Conservation (phyloP, 139 green algal species). For the Chlorella sorokiniana region DNA sequence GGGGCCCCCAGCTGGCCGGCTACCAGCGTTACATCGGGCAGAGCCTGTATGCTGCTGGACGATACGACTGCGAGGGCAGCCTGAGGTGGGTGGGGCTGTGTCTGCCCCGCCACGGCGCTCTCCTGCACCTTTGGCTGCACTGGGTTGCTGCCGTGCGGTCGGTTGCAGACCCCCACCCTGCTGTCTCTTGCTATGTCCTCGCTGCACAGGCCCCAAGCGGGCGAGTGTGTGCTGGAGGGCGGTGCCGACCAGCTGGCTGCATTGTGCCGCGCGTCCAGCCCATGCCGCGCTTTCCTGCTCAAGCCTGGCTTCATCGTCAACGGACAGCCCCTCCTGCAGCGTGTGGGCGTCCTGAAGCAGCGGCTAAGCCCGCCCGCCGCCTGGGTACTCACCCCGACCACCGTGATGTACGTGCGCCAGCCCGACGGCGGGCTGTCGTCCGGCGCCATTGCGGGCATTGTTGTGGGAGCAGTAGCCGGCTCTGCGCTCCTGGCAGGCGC, state of each 20-base stretch:
- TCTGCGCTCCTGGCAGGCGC: not conserved
- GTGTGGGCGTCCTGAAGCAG: not conserved
- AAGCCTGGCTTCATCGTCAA: not conserved
- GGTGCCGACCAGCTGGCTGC: not conserved
- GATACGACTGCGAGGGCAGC: not conserved
- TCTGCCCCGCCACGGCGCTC: no score
- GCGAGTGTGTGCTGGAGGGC: not conserved
- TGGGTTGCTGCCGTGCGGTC: not conserved
- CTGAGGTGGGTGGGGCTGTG: not conserved
- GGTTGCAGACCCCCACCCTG: not conserved
- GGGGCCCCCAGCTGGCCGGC: not conserved
- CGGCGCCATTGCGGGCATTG: conserved; percentile 2
- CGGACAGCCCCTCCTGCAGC: not conserved
- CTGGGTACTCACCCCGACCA: not conserved
- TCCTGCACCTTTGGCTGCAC: no score
- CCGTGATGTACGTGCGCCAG: not conserved
- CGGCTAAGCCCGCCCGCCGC: not conserved
- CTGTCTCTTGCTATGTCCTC: no score
- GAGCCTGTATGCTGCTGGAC: not conserved
- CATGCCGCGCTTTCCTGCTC: not conserved
- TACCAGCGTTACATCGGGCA: not conserved
- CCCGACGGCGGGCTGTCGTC: not conserved
- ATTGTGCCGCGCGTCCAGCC: not conserved
- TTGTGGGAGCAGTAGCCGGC: not conserved
- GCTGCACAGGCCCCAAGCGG: not conserved